These are phyloP conservation scores for Nicotiana knightiana DNA, from an alignment of 257 asterid species.

Conservation along the genomic window DNA sequence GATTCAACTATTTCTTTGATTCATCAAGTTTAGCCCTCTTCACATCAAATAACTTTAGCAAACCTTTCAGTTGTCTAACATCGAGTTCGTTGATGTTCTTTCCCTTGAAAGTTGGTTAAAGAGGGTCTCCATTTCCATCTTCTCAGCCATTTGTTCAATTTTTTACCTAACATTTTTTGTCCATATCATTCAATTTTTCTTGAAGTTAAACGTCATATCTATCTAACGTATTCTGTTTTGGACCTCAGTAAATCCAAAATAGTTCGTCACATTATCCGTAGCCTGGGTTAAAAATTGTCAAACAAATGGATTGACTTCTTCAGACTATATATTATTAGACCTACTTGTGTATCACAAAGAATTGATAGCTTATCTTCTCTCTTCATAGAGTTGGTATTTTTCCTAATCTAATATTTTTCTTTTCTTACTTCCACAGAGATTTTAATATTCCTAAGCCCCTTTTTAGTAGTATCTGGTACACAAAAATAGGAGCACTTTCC, in stretches of 20 bases:
- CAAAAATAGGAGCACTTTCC: too few relatives aligned
- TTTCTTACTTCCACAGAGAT: too few relatives aligned
- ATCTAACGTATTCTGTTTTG: slow-evolving; percentile 24
- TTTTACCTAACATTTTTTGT: slow-evolving; percentile 4
- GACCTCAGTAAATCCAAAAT: slow-evolving; percentile 12
- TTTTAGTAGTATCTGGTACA: too few relatives aligned
- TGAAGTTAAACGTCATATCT: slow-evolving; percentile 26
- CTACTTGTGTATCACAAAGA: slow-evolving; percentile 27
- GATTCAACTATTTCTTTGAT: too few relatives aligned
- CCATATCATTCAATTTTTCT: slow-evolving; percentile 13
- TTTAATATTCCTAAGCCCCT: too few relatives aligned
- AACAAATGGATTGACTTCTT: slow-evolving; percentile 4
- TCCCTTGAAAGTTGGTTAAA: too few relatives aligned
- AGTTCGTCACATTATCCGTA: slow-evolving; percentile 15
- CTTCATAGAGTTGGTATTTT: slow-evolving; percentile 25
- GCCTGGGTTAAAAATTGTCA: slow-evolving; percentile 33
- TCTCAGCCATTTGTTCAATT: slow-evolving; percentile 16
- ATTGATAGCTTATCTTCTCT: slow-evolving; percentile 32
- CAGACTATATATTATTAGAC: slow-evolving; percentile 9
- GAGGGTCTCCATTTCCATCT: slow-evolving; percentile 18
- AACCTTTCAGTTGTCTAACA: too few relatives aligned
- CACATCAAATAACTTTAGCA: too few relatives aligned
- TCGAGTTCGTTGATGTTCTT: too few relatives aligned
- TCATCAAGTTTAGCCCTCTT: too few relatives aligned
- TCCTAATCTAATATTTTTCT: background rate